These are phyloP conservation scores for Russula sp. DNA, from an alignment of 768 basidiomycete species.

Conservation along the genomic window DNA sequence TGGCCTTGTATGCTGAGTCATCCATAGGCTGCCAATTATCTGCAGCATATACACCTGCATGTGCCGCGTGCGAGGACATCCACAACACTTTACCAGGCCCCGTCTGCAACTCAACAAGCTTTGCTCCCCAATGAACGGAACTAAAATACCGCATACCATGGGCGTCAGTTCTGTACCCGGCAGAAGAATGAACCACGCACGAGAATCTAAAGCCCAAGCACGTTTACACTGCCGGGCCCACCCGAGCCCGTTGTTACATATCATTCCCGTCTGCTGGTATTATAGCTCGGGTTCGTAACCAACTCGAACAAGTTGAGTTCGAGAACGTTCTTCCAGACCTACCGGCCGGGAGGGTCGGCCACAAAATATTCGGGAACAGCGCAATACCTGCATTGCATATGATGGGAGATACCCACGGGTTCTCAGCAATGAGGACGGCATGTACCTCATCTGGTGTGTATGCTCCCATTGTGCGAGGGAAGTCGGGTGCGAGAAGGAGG, in stretches of 20 bases:
- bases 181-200: constrained; percentile 37
- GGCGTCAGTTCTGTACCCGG: neutral
- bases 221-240: constrained; percentile 80
- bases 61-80: too few species aligned
- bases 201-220: constrained; percentile 74
- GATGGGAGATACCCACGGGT: constrained; percentile 73
- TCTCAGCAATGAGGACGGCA: too few species aligned
- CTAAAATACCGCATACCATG: constrained; percentile 40
- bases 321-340: constrained; percentile 33
- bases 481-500: too few species aligned
- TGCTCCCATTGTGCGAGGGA: too few species aligned
- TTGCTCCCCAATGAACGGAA: constrained; percentile 51
- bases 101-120: constrained; percentile 40
- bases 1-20: constrained; percentile 54
- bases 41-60: constrained; percentile 45
- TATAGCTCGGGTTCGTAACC: constrained; percentile 49
- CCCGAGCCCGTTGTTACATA: constrained; percentile 63
- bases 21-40: constrained; percentile 67
- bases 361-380: constrained; percentile 49
- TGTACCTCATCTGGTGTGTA: too few species aligned
- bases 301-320: constrained; percentile 34
- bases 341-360: constrained; percentile 34
- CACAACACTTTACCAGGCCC: constrained; percentile 60
- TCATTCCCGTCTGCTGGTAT: constrained; percentile 50
- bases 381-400: constrained; percentile 75